Evolutionary conservation across 2,329 filamentous ascomycete species (phyloP).

Genomic region (Herpotrichia juniperi): DNA sequence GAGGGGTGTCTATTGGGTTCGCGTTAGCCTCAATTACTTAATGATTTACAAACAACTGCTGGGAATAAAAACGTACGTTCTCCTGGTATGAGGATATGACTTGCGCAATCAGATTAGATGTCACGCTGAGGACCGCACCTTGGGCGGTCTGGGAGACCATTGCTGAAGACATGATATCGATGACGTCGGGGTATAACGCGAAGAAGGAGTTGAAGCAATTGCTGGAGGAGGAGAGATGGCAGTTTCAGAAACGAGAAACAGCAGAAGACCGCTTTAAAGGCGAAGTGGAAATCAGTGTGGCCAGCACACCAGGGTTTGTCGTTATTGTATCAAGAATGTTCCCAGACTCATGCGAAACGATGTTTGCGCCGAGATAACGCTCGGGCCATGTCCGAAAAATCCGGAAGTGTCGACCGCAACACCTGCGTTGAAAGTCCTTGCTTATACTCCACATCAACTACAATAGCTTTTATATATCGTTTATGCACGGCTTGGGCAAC

Average conservation of each 20-base stretch:
- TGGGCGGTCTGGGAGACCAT: constrained; percentile 58
- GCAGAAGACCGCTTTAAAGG: not conserved
- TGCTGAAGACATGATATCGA: constrained; percentile 31
- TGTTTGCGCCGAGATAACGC: not conserved
- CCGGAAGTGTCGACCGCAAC: not conserved
- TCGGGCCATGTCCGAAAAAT: not conserved
- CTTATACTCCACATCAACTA: too few species aligned
- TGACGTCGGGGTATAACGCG: not conserved
- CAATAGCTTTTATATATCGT: too few species aligned
- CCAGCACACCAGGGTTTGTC: constrained; percentile 8
- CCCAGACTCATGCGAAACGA: not conserved
- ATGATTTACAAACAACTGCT: not conserved
- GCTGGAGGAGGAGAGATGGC: not conserved
- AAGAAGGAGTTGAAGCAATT: not conserved
- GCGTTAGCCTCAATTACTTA: constrained; percentile 12
- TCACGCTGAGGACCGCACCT: constrained; percentile 66
- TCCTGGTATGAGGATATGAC: constrained; percentile 66
- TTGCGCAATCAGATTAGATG: constrained; percentile 78
- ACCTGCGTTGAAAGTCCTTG: too few species aligned
- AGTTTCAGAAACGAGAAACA: not conserved
- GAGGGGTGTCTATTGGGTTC: constrained; percentile 58
- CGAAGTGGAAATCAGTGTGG: not conserved
- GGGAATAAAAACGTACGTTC: constrained; percentile 54
- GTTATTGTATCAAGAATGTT: constrained; percentile 8
- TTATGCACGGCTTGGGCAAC: too few species aligned